Evolutionary conservation across 306 rosid species (phyloP), one percentile per base, ranked within the genome.

Genomic region (Vigna radiata): DNA sequence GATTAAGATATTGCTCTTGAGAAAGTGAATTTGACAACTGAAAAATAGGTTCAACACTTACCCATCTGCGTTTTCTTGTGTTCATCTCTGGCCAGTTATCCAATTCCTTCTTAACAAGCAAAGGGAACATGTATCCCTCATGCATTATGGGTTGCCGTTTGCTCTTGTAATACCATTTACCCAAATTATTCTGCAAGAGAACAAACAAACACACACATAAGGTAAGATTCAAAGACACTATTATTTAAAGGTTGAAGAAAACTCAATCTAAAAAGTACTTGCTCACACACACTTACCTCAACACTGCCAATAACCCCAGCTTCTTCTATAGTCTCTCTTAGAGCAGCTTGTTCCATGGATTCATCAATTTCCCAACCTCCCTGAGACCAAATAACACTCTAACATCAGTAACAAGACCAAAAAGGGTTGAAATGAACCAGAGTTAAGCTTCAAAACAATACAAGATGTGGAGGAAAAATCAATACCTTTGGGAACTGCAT

Each of bases 341-440:
- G 33, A 71, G 98, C 98, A 17, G 98, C 98, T n/a, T 83, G 88
- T 63, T 88, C 94, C 77, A 83, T 94, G 8, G 93, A 83, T 72
- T 94, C 98, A 72, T 91, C 98, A 62, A 23, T 33, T 78, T 94
- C 98, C 98, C 98, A 94, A 77, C 98, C 98, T n/a, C 98, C 98
- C 96, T 92, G 82, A 76, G 39, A 14, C 19, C 68, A 81, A 72
- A 77, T 41, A 80, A 61, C 39, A 85, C 19, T 80, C 6, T 48
- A 27, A 75, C 55, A 80, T 87, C 36, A 76, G 85, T 49, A 50
- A 70, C 27, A 64, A 1, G 14, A 39, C 15, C 46, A 65, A 53
- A 64, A 68, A 11, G 37, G 13, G 12, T 12, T 59, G 16, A 53
- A 66, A 21, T 63, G 9, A 72, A 77, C 14, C 25, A 44, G 31